Evolutionary conservation across 306 rosid species (phyloP), one percentile per base, ranked within the genome.

Genomic region (Cyclanthera cordifolia): DNA sequence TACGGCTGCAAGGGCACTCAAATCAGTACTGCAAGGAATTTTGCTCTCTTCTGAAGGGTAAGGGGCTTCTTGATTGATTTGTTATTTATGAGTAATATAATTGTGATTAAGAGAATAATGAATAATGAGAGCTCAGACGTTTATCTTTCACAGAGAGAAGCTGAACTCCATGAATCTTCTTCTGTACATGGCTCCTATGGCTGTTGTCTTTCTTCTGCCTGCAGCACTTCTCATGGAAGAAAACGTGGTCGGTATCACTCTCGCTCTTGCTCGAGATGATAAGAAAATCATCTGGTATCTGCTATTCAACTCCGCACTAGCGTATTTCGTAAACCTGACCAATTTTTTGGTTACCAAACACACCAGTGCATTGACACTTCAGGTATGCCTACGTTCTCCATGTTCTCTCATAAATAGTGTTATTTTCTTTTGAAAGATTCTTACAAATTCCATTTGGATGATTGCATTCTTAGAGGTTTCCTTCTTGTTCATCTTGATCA

Each of bases 111-210:
- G 70, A 15, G 50, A 11, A 2, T 9, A 32, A 37, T 39, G 47
- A 30, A 30, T 19, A 46, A 37, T 37, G 72, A 50, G 59, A 5
- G 46, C 30, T 68, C 28, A 16, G 43, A 24, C 23, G 25, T 54
- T 53, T 70, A 53, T 23, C 66, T 70, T 54, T 52, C 39, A 37
- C 60, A 94, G 99, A 75, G 99, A 94, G 87, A 94, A 94, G 95
- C 81, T 94, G 91, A 94, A 94, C 77, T 94, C 99, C 20, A 94
- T 94, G 99, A 94, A 94, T 81, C 97, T 94, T 56, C 95, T 94
- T 20, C 94, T 94, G 46, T 94, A 94, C 80, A 94, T 94, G 99
- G 97, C 99, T 79, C 99, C 99, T 27, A 85, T 90, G 78, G 99
- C 99, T 34, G 99, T 94, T 73, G 89, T 88, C 69, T 90, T 94